A percentile compares a stretch with the other conserved stretches of the same genome.
Conservation (phyloP, 768 basidiomycete species). For the Holtermannia corniformis region DNA sequence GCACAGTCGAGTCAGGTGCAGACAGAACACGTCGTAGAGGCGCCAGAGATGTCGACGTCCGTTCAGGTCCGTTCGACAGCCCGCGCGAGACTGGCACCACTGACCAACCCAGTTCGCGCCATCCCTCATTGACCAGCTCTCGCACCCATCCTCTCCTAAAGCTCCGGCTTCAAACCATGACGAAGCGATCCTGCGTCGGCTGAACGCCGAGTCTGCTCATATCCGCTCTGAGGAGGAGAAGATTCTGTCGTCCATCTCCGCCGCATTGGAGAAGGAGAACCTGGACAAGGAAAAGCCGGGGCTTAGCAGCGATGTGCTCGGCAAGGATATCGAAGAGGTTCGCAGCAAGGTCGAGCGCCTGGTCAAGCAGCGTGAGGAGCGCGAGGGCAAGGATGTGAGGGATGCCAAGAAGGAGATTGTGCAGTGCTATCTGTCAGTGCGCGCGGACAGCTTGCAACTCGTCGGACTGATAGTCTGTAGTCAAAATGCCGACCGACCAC, state of each 20-base stretch:
- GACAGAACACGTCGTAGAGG: slow-evolving; percentile 35
- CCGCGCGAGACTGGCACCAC: not conserved
- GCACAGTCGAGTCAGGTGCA: slow-evolving; percentile 26
- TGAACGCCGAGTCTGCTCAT: slow-evolving; percentile 36
- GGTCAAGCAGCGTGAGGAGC: slow-evolving; percentile 19
- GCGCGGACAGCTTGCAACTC: not conserved
- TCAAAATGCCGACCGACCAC: slow-evolving; percentile 32
- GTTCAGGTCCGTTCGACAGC: slow-evolving; percentile 28
- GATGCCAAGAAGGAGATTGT: slow-evolving; percentile 31
- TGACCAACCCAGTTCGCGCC: slow-evolving; percentile 37
- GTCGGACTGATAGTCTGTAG: slow-evolving; percentile 8
- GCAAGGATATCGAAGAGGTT: slow-evolving; percentile 41
- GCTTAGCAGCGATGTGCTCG: slow-evolving; percentile 32
- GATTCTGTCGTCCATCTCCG: slow-evolving; percentile 34
- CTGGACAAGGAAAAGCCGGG: slow-evolving; percentile 38
- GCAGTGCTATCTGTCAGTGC: slow-evolving; percentile 39
- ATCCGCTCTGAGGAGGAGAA: slow-evolving; percentile 36
- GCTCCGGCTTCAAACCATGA: slow-evolving; percentile 10
- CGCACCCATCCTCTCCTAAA: slow-evolving; percentile 17
- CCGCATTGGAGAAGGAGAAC: slow-evolving; percentile 42
- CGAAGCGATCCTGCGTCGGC: slow-evolving; percentile 28
- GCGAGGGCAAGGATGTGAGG: slow-evolving; percentile 30
- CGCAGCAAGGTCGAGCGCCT: slow-evolving; percentile 40
- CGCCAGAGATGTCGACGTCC: slow-evolving; percentile 30
- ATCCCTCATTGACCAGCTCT: slow-evolving; percentile 36